Conservation (phyloP, 2,329 filamentous ascomycete species). For the Penicillium sp. region DNA sequence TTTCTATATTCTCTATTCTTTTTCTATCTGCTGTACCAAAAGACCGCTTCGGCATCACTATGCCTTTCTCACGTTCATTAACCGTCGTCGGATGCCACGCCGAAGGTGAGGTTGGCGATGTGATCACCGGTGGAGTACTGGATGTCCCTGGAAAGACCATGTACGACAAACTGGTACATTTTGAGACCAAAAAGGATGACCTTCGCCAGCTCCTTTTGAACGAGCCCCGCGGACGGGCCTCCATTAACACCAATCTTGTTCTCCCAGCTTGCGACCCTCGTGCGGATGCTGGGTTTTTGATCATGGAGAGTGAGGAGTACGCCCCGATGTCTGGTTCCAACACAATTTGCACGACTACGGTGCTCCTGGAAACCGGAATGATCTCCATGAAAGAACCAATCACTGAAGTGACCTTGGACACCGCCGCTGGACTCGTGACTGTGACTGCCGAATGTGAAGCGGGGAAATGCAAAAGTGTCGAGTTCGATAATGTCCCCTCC, state of each 20-base stretch:
- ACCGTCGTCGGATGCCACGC: slow-evolving; percentile 30
- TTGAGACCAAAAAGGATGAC: slow-evolving; percentile 45
- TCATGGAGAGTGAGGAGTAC: slow-evolving; percentile 54
- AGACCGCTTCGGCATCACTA: slow-evolving; percentile 3
- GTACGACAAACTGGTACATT: slow-evolving; percentile 54
- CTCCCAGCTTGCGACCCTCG: slow-evolving; percentile 49
- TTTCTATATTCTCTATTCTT: no score
- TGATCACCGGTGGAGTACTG: slow-evolving; percentile 53
- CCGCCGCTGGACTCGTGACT: slow-evolving; percentile 49
- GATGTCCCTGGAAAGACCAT: slow-evolving; percentile 50
- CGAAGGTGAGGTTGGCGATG: slow-evolving; percentile 52
- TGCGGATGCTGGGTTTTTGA: slow-evolving; percentile 53
- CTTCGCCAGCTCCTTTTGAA: slow-evolving; percentile 51
- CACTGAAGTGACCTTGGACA: slow-evolving; percentile 49
- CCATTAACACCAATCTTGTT: slow-evolving; percentile 47
- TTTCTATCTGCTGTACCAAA: no score
- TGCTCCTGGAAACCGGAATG: slow-evolving; percentile 55
- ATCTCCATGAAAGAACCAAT: slow-evolving; percentile 51
- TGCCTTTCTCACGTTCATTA: slow-evolving; percentile 27
- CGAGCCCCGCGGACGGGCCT: slow-evolving; percentile 51
- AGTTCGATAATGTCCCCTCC: slow-evolving; percentile 52
- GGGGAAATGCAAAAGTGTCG: slow-evolving; percentile 51
- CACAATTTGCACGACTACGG: slow-evolving; percentile 50
- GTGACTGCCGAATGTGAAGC: slow-evolving; percentile 48
- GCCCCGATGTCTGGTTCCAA: slow-evolving; percentile 53